phyloP scores from a whole-genome alignment of 805 yeast genomes.

The Metschnikowia proteae region DNA sequence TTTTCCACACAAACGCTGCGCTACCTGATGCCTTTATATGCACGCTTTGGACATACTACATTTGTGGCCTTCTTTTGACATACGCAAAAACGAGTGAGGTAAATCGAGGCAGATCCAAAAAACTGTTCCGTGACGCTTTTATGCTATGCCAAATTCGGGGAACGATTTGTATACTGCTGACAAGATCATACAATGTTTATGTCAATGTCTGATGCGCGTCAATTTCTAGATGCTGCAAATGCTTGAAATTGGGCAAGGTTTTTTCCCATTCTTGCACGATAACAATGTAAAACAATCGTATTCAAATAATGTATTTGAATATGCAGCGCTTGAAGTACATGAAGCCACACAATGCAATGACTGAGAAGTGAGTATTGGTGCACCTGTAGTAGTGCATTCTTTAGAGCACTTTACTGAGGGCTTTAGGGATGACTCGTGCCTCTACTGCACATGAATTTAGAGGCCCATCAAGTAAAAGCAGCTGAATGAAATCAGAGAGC shows the following conservation, averaged over 20 bases:
- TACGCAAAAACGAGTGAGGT: not conserved
- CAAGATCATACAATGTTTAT: not conserved
- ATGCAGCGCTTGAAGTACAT: no score
- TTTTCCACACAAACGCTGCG: constrained; percentile 13
- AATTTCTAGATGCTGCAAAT: constrained; percentile 1
- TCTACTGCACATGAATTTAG: no score
- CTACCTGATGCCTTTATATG: constrained; percentile 5
- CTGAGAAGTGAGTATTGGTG: no score
- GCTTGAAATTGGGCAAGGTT: not conserved
- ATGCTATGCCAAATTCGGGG: not conserved
- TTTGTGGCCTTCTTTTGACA: not conserved
- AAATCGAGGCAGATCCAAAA: no score
- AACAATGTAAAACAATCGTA: not conserved
- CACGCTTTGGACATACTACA: not conserved
- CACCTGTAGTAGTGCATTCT: no score
- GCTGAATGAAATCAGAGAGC: no score
- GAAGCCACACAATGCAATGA: no score
- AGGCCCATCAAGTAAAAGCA: no score
- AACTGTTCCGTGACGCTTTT: no score
- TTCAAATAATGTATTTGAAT: not conserved
- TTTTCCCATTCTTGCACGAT: not conserved
- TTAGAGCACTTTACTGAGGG: no score
- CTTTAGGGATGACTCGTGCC: no score
- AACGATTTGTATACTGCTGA: no score
- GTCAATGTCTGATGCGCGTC: not conserved